Conservation (phyloP, 1,284 basidiomycete genomes). For the Ustilago loliicola region DNA sequence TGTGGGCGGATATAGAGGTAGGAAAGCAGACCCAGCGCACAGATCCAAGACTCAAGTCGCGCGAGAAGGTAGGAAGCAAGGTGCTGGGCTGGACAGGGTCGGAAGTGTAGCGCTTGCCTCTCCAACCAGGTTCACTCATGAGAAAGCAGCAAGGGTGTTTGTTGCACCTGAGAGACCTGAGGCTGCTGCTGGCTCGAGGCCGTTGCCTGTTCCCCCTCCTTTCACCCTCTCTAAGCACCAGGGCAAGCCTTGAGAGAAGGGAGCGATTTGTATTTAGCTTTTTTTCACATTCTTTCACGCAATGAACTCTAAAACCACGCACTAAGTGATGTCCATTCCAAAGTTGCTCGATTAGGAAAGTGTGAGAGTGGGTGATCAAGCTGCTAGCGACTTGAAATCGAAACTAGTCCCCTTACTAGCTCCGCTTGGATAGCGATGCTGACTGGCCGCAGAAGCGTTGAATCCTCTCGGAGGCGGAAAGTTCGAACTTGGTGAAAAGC, state of each 20-base stretch:
- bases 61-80: background rate
- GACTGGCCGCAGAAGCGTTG: constrained; percentile 37
- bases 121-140: constrained; percentile 24
- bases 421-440: constrained; percentile 48
- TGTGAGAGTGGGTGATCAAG: background rate
- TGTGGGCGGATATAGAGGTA: constrained; percentile 16
- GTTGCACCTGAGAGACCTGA: constrained; percentile 17
- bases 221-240: constrained; percentile 21
- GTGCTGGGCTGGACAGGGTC: background rate
- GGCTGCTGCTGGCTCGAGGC: background rate
- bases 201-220: constrained; percentile 35
- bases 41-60: background rate
- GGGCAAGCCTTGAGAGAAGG: background rate
- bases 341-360: background rate
- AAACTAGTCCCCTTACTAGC: constrained; percentile 40
- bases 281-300: background rate
- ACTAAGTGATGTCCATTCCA: background rate
- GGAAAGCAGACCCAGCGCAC: background rate
- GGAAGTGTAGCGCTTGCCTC: constrained; percentile 13
- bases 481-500: constrained; percentile 33
- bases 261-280: background rate
- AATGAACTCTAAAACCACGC: background rate
- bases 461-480: constrained; percentile 52
- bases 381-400: constrained; percentile 39
- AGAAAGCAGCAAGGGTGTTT: background rate